phyloP scores from a whole-genome alignment of 768 basidiomycete species.

The Rhizopogon roseolus region DNA sequence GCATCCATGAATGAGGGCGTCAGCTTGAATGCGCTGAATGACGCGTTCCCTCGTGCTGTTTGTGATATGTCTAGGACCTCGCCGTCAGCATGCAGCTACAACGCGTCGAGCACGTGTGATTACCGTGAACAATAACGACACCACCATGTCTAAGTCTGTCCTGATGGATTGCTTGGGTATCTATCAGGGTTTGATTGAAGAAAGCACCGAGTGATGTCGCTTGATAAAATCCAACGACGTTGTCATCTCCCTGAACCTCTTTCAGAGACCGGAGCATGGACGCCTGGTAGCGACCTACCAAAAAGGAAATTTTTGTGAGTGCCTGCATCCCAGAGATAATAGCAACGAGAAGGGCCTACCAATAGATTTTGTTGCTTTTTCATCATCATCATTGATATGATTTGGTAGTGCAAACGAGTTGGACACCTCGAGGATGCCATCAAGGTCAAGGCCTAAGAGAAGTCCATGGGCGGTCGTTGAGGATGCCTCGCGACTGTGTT shows the following conservation, averaged over 20 bases:
- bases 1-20: slow-evolving; percentile 78
- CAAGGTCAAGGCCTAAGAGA: slow-evolving; percentile 86
- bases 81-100: slow-evolving; percentile 4
- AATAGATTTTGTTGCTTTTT: slow-evolving; percentile 71
- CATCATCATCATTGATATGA: slow-evolving; percentile 71
- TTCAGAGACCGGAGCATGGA: slow-evolving; percentile 84
- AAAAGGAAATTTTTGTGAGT: slow-evolving; percentile 1
- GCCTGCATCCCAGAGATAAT: slow-evolving; percentile 5
- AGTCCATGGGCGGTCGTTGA: slow-evolving; percentile 78
- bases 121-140: slow-evolving; percentile 80
- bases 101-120: slow-evolving; percentile 1
- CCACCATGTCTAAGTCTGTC: slow-evolving; percentile 84
- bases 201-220: slow-evolving; percentile 83
- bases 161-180: slow-evolving; percentile 82
- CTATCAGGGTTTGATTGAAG: slow-evolving; percentile 74
- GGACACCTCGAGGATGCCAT: slow-evolving; percentile 86
- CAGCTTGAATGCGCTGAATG: slow-evolving; percentile 85
- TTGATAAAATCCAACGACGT: slow-evolving; percentile 92
- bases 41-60: slow-evolving; percentile 76
- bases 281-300: slow-evolving; percentile 71
- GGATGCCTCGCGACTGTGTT: slow-evolving; percentile 79
- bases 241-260: slow-evolving; percentile 89
- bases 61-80: slow-evolving; percentile 62
- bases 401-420: slow-evolving; percentile 85
- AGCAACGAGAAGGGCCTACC: slow-evolving; percentile 40